Base-by-base conservation (phyloP, 805 yeast genomes). In the Ogataea angusta region DNA sequence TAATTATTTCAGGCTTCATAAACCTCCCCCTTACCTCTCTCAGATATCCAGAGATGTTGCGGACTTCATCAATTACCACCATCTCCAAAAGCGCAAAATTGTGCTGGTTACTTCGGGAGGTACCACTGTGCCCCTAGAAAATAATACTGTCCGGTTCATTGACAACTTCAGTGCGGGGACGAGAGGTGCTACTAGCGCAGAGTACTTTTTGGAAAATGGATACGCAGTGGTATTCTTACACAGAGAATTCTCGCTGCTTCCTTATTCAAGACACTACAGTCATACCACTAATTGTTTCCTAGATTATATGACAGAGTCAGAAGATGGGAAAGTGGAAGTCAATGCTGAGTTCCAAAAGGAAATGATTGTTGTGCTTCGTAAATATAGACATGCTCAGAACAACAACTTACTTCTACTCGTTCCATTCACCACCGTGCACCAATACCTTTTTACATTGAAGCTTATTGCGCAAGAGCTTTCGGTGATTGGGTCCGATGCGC, bases 111-210 rank as follows among this genome's bases (percentile, higher is more conserved):
- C 99, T 0, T 80, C 91, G 7, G 99, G 99, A 17, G 99, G 99
- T 16, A 93, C 99, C 1, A 91, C 97, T 0, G 99, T 93, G 0
- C 99, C 99, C 0, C 68, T 93, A 49, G 99, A 93, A 57, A 90
- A 89, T 63, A 93, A 93, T 58, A 93, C 99, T 0, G 99, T 93
- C 6, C 68, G 99, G 38, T 93, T 93, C 63, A 89, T 93, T 55
- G 99, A 93, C 64, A 93, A 93, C 58, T 93, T 93, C 62, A 82
- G 93, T 49, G 98, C 98, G 17, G 99, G 99, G 17, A 93, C 97
- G 0, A 77, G 99, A 63, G 99, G 99, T 41, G 95, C 99, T 4
- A 80, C 96, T 0, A 82, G 95, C 28, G 96, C 98, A 4, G 99
- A 93, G 62, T 83, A 86, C 57, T 87, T 91, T 52, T 67, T 93